phyloP scores from a whole-genome alignment of 2,329 filamentous ascomycete species.

The Neopestalotiopsis rosae region DNA sequence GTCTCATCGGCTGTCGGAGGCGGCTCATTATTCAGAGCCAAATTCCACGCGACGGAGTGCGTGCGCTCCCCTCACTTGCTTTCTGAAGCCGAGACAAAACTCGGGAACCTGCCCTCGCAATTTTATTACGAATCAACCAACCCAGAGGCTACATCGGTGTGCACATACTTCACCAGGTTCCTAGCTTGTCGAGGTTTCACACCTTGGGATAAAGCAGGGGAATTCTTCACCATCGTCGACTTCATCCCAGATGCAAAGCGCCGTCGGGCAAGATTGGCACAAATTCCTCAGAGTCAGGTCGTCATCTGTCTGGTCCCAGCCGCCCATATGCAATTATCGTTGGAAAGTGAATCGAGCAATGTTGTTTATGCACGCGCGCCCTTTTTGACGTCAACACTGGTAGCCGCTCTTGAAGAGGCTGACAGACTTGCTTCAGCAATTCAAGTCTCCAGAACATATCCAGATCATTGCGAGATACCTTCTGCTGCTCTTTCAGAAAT shows the following conservation, averaged over 20 bases:
- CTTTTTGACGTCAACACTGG: conserved; percentile 14
- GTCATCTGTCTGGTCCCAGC: not conserved
- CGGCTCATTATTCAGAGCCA: conserved; percentile 46
- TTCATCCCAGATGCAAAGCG: not conserved
- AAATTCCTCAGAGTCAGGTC: not conserved
- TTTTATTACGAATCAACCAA: not conserved
- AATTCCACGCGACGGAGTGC: conserved; percentile 2
- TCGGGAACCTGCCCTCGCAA: not conserved
- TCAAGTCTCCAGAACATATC: not conserved
- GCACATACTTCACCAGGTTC: not conserved
- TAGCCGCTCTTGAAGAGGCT: conserved; percentile 11
- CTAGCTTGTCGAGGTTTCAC: not conserved
- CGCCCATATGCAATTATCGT: not conserved
- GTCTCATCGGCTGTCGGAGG: conserved; percentile 39
- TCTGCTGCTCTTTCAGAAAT: not conserved
- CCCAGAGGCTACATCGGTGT: conserved; percentile 12
- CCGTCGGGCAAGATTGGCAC: not conserved
- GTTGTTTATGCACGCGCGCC: conserved; percentile 17
- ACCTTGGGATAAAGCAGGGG: conserved; percentile 4
- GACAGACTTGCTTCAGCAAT: not conserved
- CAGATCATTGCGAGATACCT: not conserved
- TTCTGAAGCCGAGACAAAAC: not conserved
- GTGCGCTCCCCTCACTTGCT: not conserved
- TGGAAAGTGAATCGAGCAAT: not conserved
- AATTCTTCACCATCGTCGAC: conserved; percentile 7